Evolutionary conservation across 805 yeast species (phyloP), one percentile per base, ranked within the genome.

Genomic region (Yamadazyma akitaensis): DNA sequence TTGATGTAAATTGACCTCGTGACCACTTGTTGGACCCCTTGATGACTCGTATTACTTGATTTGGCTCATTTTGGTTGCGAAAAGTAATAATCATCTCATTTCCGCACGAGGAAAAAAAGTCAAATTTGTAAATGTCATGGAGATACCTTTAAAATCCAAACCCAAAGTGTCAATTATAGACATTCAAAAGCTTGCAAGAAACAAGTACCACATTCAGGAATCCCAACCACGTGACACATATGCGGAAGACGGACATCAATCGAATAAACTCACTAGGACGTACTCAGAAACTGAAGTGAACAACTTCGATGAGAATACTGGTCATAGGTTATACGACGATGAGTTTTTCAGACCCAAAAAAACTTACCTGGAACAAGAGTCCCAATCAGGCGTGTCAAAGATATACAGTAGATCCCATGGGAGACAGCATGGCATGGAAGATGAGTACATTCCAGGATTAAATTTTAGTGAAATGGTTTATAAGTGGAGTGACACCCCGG

Each of bases 391-490:
- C 2, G 40, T 52, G 5, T 44, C 53, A 24, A 58, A 57, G 50
- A 57, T 68, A 31, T 67, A 66, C 51, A 56, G 68, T 10, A 53
- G 67, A 5, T 67, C 72, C 1, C 72, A 70, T 34, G 63, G 63
- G 38, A 38, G 47, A 9, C 60, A 58, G 32, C 57, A 47, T 30
- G 90, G 88, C 0, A 67, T 85, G 53, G 85, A 82, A 56, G 92
- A 85, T 60, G 94, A 87, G 57, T 86, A 85, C 56, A 76, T 87
- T 13, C 92, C 92, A 0, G 87, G 84, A 40, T 68, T 86, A 25
- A 82, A 82, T 54, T 83, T 82, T 51, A 67, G 72, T 35, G 73
- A 76, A 21, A 62, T 66, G 57, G 51, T 80, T 1, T 61, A 67
- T 42, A 67, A 69, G 44, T 82, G 86, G 86, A 69, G 44, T 21